A percentile compares a stretch with the other conserved stretches of the same genome.
Evolutionary conservation across 768 basidiomycete species (phyloP).

Genomic region (Serendipita sp.): DNA sequence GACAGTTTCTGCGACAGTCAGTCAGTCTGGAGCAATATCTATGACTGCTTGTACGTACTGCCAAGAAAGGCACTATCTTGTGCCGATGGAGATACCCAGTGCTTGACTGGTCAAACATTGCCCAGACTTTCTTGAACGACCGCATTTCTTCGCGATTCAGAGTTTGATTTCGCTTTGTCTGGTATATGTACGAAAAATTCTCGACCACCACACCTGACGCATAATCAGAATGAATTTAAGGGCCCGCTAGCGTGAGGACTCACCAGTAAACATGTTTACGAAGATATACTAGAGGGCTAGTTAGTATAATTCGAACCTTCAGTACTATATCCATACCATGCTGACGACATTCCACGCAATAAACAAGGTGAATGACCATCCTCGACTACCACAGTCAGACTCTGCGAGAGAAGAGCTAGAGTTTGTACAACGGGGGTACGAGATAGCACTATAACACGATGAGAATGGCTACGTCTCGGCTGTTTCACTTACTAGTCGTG

Average conservation of each 20-base stretch:
- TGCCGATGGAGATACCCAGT: constrained; percentile 62
- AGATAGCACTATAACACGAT: constrained; percentile 38
- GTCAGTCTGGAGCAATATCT: background rate
- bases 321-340: constrained; percentile 43
- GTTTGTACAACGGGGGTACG: constrained; percentile 70
- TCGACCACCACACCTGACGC: constrained; percentile 71
- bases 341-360: constrained; percentile 90
- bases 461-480: background rate
- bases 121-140: constrained; percentile 88
- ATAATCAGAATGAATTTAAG: background rate
- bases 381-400: constrained; percentile 75
- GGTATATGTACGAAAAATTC: constrained; percentile 91
- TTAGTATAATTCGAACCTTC: background rate
- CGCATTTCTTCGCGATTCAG: constrained; percentile 87
- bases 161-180: constrained; percentile 64
- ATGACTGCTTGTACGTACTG: constrained; percentile 34
- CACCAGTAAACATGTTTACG: constrained; percentile 87
- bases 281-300: constrained; percentile 62
- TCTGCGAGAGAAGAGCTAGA: constrained; percentile 28
- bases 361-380: constrained; percentile 75
- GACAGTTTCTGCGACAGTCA: constrained; percentile 43
- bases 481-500: constrained; percentile 67
- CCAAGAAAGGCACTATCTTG: constrained; percentile 63
- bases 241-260: constrained; percentile 9
- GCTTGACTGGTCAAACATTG: constrained; percentile 58